Percentiles rank a stretch among this genome's conserved stretches.
Conservation (phyloP, 106 monocot species). For the Hemerocallis citrina region DNA sequence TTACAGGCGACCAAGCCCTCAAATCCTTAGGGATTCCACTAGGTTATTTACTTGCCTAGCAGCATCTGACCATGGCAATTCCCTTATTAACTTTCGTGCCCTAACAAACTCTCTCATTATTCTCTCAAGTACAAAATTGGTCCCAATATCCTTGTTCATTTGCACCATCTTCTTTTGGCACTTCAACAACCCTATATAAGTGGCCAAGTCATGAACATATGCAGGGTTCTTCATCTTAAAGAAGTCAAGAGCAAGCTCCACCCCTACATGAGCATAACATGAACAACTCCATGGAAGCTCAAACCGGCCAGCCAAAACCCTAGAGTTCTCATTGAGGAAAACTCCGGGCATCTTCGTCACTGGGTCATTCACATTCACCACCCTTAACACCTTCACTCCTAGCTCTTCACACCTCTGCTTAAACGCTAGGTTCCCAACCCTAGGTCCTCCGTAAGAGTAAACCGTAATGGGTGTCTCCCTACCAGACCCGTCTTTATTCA, state of each 20-base stretch:
- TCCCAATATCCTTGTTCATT: constrained; percentile 12
- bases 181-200: constrained; percentile 34
- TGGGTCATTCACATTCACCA: constrained; percentile 57
- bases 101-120: too few relatives aligned
- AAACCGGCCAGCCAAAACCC: too few relatives aligned
- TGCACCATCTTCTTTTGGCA: constrained; percentile 6
- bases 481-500: too few relatives aligned
- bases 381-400: constrained; percentile 59
- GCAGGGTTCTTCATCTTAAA: constrained; percentile 43
- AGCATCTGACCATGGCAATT: constrained; percentile 17
- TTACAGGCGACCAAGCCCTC: too few relatives aligned
- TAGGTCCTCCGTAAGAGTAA: constrained; percentile 52
- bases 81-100: constrained; percentile 8
- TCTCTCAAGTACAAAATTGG: constrained; percentile 10
- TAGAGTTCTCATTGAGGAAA: constrained; percentile 39
- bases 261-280: constrained; percentile 61
- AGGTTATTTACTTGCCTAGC: too few relatives aligned
- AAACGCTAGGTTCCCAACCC: constrained; percentile 54
- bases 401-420: constrained; percentile 53
- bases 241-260: constrained; percentile 51
- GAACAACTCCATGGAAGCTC: constrained; percentile 34
- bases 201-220: constrained; percentile 50
- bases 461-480: constrained; percentile 35
- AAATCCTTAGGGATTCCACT: constrained; percentile 29
- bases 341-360: constrained; percentile 57